phyloP scores from a whole-genome alignment of 768 basidiomycete genomes.

The Steccherinum ochraceum region DNA sequence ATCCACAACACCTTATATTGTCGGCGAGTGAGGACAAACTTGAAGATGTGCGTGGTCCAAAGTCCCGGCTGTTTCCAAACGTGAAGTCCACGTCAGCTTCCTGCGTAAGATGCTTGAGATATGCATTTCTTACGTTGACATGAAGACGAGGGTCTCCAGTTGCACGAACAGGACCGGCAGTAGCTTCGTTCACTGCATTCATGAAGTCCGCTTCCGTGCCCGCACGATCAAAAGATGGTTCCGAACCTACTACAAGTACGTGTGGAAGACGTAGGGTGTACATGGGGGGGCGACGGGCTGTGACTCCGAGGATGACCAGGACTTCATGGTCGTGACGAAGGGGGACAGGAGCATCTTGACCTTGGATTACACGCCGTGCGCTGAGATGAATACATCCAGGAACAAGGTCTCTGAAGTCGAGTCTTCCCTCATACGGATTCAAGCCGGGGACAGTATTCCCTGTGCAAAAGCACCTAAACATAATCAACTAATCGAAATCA shows the following conservation, averaged over 20 bases:
- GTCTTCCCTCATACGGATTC: conserved; percentile 7
- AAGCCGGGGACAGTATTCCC: background rate
- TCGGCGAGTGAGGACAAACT: conserved; percentile 1
- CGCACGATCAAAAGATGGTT: conserved; percentile 2
- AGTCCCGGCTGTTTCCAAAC: conserved; percentile 8
- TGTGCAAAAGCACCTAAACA: conserved; percentile 3
- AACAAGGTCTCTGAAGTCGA: conserved; percentile 8
- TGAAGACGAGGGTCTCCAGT: background rate
- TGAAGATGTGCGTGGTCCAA: conserved; percentile 2
- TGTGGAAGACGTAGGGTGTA: background rate
- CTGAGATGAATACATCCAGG: conserved; percentile 3
- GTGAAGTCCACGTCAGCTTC: too few species aligned
- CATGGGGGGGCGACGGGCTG: conserved; percentile 3
- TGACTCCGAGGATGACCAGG: background rate
- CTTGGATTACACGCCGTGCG: background rate
- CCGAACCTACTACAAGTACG: background rate
- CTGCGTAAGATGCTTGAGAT: too few species aligned
- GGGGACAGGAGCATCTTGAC: background rate
- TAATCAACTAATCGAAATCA: conserved; percentile 3
- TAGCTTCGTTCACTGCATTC: background rate
- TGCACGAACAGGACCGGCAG: conserved; percentile 1
- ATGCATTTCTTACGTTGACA: conserved; percentile 4
- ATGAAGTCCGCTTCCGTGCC: conserved; percentile 8
- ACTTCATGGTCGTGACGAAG: conserved; percentile 1
- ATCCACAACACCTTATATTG: conserved; percentile 12